Conservation (phyloP, 176 grass and related monocot species). For the Tillandsia leiboldiana region DNA sequence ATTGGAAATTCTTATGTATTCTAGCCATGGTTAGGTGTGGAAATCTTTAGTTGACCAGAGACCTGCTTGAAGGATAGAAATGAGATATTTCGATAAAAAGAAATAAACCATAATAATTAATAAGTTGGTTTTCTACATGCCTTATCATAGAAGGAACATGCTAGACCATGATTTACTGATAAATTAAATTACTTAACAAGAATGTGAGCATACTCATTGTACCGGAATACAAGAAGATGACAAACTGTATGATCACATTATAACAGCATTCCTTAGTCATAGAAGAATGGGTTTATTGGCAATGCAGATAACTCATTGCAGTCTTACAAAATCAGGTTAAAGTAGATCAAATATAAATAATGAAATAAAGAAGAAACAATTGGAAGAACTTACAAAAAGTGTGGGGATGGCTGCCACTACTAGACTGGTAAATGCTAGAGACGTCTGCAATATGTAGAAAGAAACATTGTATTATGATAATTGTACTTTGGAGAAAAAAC, state of each 20-base stretch:
- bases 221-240: not conserved
- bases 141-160: too few relatives aligned
- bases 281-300: not conserved
- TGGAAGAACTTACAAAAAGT: constrained; percentile 36
- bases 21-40: too few relatives aligned
- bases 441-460: constrained; percentile 37
- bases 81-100: too few relatives aligned
- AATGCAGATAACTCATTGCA: not conserved
- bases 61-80: too few relatives aligned
- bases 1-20: too few relatives aligned
- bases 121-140: too few relatives aligned
- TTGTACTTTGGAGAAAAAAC: not conserved
- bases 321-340: not conserved
- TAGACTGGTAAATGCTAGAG: constrained; percentile 50
- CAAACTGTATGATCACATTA: not conserved
- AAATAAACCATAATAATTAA: too few relatives aligned
- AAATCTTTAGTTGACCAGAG: too few relatives aligned
- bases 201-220: not conserved
- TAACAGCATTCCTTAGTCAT: not conserved
- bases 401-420: constrained; percentile 56
- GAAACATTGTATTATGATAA: not conserved
- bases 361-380: not conserved
- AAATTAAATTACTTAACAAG: not conserved
- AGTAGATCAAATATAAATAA: not conserved
- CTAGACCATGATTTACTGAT: not conserved